Evolutionary conservation across 2,329 filamentous ascomycete genomes (phyloP).

Genomic region (Claviceps maximensis): DNA sequence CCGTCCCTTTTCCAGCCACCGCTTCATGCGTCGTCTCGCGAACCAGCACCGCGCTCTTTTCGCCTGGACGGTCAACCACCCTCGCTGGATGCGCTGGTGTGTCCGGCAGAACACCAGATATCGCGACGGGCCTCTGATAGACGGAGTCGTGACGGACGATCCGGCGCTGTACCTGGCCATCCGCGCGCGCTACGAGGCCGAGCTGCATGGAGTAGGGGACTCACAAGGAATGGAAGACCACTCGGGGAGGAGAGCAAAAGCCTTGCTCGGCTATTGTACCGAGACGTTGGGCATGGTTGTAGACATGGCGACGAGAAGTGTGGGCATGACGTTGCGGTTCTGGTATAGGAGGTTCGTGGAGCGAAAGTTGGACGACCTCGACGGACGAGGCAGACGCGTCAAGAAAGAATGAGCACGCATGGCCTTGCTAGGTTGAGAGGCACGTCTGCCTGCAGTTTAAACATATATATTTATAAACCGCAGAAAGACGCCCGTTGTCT

Average conservation of each 20-base stretch:
- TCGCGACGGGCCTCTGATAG: conserved; percentile 29
- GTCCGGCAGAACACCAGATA: conserved; percentile 28
- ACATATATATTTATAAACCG: no score
- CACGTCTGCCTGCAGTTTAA: no score
- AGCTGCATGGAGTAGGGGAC: conserved; percentile 17
- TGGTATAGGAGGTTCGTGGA: conserved; percentile 13
- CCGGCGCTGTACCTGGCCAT: conserved; percentile 54
- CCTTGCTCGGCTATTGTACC: neutral
- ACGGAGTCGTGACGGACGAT: conserved; percentile 81
- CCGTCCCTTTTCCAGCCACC: conserved; percentile 46
- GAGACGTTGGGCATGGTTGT: conserved; percentile 8
- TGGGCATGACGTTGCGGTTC: conserved; percentile 13
- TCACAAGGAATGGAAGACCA: no score
- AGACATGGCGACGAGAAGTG: conserved; percentile 10
- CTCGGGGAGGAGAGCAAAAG: no score
- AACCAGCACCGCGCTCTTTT: conserved; percentile 44
- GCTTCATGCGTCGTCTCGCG: conserved; percentile 50
- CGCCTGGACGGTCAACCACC: conserved; percentile 79
- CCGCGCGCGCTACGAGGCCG: conserved; percentile 28
- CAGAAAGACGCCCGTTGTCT: no score
- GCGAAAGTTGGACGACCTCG: conserved; percentile 14
- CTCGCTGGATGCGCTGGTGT: conserved; percentile 69
- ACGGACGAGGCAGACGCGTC: conserved; percentile 11
- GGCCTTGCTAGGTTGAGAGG: no score
- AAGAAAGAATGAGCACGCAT: neutral